phyloP scores from a whole-genome alignment of 2,329 filamentous ascomycete genomes.

The Colletotrichum sp. region DNA sequence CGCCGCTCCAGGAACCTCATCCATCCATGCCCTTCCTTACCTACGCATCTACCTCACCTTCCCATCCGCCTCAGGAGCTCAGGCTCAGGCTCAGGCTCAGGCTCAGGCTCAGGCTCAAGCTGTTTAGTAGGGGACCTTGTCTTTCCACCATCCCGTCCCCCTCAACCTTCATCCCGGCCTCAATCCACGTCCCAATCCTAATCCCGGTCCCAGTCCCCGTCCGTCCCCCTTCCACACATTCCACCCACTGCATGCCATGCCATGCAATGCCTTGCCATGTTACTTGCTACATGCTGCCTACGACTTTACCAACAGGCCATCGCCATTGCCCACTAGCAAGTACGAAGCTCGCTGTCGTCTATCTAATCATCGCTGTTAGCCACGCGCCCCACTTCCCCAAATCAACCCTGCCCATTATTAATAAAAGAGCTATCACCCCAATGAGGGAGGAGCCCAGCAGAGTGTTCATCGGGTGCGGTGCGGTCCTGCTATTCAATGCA shows the following conservation, averaged over 20 bases:
- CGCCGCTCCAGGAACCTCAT: neutral
- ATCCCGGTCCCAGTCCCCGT: neutral
- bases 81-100: neutral
- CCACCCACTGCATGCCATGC: neutral
- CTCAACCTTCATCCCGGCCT: neutral
- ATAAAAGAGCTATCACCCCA: conserved; percentile 21
- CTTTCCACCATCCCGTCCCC: neutral
- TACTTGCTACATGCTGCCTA: neutral
- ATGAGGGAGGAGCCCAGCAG: conserved; percentile 10
- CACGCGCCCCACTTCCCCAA: conserved; percentile 22
- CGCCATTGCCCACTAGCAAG: neutral
- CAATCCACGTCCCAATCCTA: neutral
- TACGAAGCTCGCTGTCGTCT: neutral
- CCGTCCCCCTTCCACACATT: neutral
- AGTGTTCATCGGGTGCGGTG: conserved; percentile 3
- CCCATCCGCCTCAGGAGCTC: neutral
- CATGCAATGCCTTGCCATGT: neutral
- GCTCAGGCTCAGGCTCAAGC: neutral
- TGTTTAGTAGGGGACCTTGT: neutral
- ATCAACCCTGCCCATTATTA: conserved; percentile 20
- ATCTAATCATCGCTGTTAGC: conserved; percentile 4
- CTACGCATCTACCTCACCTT: neutral
- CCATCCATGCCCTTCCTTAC: neutral
- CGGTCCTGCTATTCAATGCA: conserved; percentile 2
- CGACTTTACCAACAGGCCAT: neutral